A percentile compares a stretch with the other conserved stretches of the same genome.
Evolutionary conservation across 495 filamentous ascomycete genomes (phyloP).

Genomic region (Elasticomyces elasticus): DNA sequence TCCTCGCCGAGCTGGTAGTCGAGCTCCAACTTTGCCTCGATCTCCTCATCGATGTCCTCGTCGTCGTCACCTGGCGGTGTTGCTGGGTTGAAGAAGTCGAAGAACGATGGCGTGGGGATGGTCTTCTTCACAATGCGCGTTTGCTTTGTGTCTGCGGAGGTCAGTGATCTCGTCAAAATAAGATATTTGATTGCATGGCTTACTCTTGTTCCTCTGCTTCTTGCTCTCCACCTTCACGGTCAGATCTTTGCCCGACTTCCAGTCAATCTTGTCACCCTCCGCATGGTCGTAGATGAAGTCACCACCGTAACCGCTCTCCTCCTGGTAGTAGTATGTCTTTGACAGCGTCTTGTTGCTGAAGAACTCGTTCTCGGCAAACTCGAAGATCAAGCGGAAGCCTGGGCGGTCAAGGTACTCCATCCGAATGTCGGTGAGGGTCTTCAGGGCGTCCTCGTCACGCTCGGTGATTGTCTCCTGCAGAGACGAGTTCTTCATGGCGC

Average conservation of each 20-base stretch:
- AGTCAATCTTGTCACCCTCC: slow-evolving; percentile 94
- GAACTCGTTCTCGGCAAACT: slow-evolving; percentile 87
- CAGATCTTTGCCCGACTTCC: slow-evolving; percentile 86
- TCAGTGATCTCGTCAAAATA: background rate
- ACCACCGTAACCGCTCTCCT: slow-evolving; percentile 94
- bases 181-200: too few relatives aligned
- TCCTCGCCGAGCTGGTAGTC: slow-evolving; percentile 99
- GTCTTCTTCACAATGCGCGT: slow-evolving; percentile 98
- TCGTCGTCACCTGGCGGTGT: slow-evolving; percentile 71
- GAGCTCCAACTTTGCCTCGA: slow-evolving; percentile 95
- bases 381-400: slow-evolving; percentile 95
- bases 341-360: slow-evolving; percentile 95
- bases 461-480: slow-evolving; percentile 98
- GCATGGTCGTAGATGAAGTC: slow-evolving; percentile 99
- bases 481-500: slow-evolving; percentile 98
- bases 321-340: slow-evolving; percentile 99
- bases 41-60: slow-evolving; percentile 74
- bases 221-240: slow-evolving; percentile 94
- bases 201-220: slow-evolving; percentile 99
- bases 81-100: slow-evolving; percentile 98
- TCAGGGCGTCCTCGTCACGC: slow-evolving; percentile 85
- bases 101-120: slow-evolving; percentile 96
- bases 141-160: slow-evolving; percentile 79
- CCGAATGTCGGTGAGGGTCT: slow-evolving; percentile 83
- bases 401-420: slow-evolving; percentile 99